Base-by-base conservation (phyloP, 805 yeast species). In the Brettanomyces nanus region DNA sequence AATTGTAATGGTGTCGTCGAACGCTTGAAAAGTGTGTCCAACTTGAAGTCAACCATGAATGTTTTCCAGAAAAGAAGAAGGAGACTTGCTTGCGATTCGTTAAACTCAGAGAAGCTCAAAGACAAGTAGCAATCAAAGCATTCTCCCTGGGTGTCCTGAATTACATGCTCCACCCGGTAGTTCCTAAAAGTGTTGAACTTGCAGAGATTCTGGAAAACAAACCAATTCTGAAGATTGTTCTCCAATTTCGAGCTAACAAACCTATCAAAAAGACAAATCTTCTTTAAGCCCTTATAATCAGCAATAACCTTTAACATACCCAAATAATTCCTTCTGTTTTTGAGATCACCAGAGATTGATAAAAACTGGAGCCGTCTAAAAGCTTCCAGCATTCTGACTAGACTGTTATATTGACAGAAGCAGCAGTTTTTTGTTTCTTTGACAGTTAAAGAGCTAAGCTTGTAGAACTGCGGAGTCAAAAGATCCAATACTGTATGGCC, bases 361-460 rank as follows among this genome's bases (percentile, higher is more conserved):
- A 55, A 20, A 1, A 35, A 30, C 10, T 36, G 27, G 4, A 54
- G 17, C 5, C 32, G 33, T 5, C 35, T 20, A 15, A 41, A 36
- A 2, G 14, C 17, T 3, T 33, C 20, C 13, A 54, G 21, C 18
- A 53, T 46, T 1, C 33, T 6, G 4, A 48, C 19, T 3, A 50
- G 19, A 4, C 55, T 47, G 10, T 39, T 30, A 15, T 48, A 26
- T 35, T 58, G 61, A 28, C 61, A 55, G n/a, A 39, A 15, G 5
- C 46, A 28, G 28, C 61, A 56, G 33, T 56, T 52, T 19, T 52
- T 53, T 0, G 55, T 46, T 21, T 55, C 54, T 32, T 49, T 46
- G 2, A 57, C 17, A n/a, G 43, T 38, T 6, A 58, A 33, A 11
- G 32, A 36, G n/a, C 35, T 41, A 7, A 58, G 37, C n/a, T n/a